Conservation (phyloP, 768 basidiomycete species). For the Ramaria rubella region DNA sequence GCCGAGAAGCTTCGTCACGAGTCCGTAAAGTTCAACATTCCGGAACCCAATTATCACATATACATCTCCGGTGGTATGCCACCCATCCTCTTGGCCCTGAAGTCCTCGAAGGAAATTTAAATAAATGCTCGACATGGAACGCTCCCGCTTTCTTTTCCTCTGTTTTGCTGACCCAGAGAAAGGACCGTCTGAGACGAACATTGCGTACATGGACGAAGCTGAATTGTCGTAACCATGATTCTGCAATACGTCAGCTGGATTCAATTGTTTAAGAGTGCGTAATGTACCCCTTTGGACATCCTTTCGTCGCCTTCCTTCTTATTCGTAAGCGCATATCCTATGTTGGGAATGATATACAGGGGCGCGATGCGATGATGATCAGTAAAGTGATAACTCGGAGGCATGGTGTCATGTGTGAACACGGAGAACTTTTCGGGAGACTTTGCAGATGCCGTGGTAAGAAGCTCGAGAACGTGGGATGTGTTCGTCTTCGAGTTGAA, state of each 20-base stretch:
- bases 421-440: constrained; percentile 69
- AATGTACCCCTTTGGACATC: constrained; percentile 69
- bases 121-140: constrained; percentile 13
- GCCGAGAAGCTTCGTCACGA: constrained; percentile 69
- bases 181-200: constrained; percentile 90
- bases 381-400: constrained; percentile 69
- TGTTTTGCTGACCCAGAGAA: constrained; percentile 64
- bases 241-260: constrained; percentile 29
- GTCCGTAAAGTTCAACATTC: constrained; percentile 82
- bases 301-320: constrained; percentile 50
- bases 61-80: constrained; percentile 56
- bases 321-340: constrained; percentile 76
- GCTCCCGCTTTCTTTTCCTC: constrained; percentile 35
- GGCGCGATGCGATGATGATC: constrained; percentile 76
- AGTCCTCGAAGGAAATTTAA: constrained; percentile 21
- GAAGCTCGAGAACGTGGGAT: constrained; percentile 45
- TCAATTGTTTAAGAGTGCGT: background rate
- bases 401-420: constrained; percentile 78
- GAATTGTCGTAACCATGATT: constrained; percentile 89
- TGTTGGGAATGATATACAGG: constrained; percentile 73
- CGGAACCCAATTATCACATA: constrained; percentile 78
- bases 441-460: constrained; percentile 45
- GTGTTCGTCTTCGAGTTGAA: constrained; percentile 56
- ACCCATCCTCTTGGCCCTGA: constrained; percentile 37
- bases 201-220: constrained; percentile 72